Percentiles rank a stretch among this genome's conserved stretches.
phyloP scores from a whole-genome alignment of 1,139 yeast genomes.

The Zygotorulaspora mrakii region DNA sequence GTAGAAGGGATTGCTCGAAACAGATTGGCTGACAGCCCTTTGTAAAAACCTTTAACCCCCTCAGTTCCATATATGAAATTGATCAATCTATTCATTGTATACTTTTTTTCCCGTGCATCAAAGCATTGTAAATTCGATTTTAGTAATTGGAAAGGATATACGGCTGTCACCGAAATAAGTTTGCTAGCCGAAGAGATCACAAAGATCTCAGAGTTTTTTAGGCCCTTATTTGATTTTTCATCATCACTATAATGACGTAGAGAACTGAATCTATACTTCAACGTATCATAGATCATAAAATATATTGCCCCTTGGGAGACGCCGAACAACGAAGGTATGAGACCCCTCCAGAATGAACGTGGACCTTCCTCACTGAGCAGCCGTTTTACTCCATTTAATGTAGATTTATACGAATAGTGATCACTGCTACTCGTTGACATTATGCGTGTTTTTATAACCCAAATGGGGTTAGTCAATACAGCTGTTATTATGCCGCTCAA shows the following conservation, averaged over 20 bases:
- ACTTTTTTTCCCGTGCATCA: conserved; percentile 37
- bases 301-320: conserved; percentile 89
- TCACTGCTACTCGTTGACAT: conserved; percentile 52
- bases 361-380: conserved; percentile 63
- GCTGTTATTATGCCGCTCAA: conserved; percentile 75
- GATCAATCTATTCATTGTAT: conserved; percentile 42
- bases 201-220: conserved; percentile 55
- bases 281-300: conserved; percentile 75
- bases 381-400: conserved; percentile 51
- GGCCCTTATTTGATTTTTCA: conserved; percentile 26
- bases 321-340: conserved; percentile 74
- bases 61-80: conserved; percentile 42
- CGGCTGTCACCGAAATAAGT: conserved; percentile 57
- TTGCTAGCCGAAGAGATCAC: conserved; percentile 68
- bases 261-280: conserved; percentile 43
- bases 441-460: conserved; percentile 94
- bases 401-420: conserved; percentile 53
- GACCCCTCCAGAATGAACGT: conserved; percentile 74
- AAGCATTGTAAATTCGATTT: conserved; percentile 71
- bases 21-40: conserved; percentile 64
- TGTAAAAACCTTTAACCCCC: conserved; percentile 64
- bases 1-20: conserved; percentile 70
- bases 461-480: conserved; percentile 79
- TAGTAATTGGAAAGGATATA: conserved; percentile 85
- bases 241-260: conserved; percentile 14